Evolutionary conservation across 352 stramenopile species (phyloP).

Genomic region (Elongisporangium senticosum): DNA sequence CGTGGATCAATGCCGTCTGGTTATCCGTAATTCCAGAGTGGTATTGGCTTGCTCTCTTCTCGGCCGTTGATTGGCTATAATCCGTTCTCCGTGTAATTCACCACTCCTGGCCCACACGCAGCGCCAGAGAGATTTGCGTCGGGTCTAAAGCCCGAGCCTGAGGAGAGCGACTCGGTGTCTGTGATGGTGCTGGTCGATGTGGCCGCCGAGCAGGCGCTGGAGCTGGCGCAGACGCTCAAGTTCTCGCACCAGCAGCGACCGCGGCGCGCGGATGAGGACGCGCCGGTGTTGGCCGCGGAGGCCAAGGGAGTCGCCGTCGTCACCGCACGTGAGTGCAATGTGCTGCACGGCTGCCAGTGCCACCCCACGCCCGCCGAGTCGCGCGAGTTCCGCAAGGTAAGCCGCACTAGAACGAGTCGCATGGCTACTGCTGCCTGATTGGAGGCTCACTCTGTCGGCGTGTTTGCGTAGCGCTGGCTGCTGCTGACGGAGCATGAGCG

Average conservation of each 20-base stretch:
- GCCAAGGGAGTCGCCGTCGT: not conserved
- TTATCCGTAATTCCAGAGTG: not conserved
- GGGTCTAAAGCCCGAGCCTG: not conserved
- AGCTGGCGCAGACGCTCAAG: not conserved
- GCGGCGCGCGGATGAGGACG: not conserved
- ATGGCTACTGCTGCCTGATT: not conserved
- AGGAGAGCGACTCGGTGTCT: no score
- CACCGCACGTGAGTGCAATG: not conserved
- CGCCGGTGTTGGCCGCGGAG: not conserved
- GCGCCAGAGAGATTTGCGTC: not conserved
- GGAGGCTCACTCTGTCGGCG: not conserved
- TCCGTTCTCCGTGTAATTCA: not conserved
- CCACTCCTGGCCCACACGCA: not conserved
- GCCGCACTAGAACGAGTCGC: not conserved
- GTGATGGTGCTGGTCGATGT: not conserved
- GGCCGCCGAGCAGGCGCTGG: not conserved
- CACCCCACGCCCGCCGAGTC: slow-evolving; percentile 62
- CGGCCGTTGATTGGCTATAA: not conserved
- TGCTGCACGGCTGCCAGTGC: slow-evolving; percentile 38
- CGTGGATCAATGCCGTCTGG: not conserved
- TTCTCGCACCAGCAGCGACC: not conserved
- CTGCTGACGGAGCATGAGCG: slow-evolving; percentile 76
- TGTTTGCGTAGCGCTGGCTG: slow-evolving; percentile 54
- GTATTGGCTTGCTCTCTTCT: no score
- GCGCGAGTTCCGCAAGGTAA: slow-evolving; percentile 81